Base-by-base conservation (phyloP, 176 grass and related monocot genomes). In the Hsuehochloa calcarea region DNA sequence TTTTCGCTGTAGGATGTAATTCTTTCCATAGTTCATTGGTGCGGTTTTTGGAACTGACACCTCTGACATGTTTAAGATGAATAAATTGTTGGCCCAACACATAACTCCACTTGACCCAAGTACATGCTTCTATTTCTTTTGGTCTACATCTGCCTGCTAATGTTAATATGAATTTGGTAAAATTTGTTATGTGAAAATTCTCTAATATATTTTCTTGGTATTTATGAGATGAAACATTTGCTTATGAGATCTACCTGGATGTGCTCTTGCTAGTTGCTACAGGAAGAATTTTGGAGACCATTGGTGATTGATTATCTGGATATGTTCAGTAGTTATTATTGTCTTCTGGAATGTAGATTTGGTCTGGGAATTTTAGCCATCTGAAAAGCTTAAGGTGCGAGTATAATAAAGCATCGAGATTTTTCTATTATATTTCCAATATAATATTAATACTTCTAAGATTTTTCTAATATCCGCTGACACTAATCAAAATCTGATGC, bases 51-150 rank as follows among this genome's bases (percentile, higher is more conserved):
- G 72, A 88, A 99, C 93, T 49, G 96, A 99, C 45, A 26, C 85
- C 78, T 96, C 96, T 38, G 96, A 99, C 90, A 99, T 99, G 96
- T 99, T 99, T 90, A 99, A 99, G 75, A 99, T 99, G 96, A 99
- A 99, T 83, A 99, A 99, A 75, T 91, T 99, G 64, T 92, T 99
- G 87, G 90, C 96, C 62, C 96, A 99, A 74, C 96, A 99, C 84
- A 99, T 99, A 88, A 92, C 89, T 35, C 86, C 93, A 2, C 91
- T 99, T 87, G 93, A 92, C 80, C 77, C 90, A 81, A 87, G 94
- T 96, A 93, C 19, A 38, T n/a, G 1, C 61, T 83, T 82, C 49
- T 72, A 11, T 55, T 66, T 82, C 29, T 29, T 71, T 82, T 68
- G 29, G 66, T 77, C 38, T 83, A 81, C 19, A 69, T 72, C 9